Conservation (phyloP, 768 basidiomycete genomes). For the Mycena belliarum region DNA sequence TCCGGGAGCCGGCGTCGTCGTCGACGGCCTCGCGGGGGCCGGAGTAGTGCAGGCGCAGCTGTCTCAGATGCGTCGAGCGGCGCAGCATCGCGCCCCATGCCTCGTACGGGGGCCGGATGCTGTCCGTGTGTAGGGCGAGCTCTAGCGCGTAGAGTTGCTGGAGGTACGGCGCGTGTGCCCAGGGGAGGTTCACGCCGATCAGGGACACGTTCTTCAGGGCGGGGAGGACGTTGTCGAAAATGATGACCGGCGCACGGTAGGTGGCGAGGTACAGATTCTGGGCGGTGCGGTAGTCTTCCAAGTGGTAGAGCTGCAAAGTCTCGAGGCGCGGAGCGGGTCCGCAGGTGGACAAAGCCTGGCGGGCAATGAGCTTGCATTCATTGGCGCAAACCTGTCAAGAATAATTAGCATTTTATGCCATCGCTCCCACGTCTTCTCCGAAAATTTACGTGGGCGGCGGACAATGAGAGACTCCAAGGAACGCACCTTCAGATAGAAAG, state of each 20-base stretch:
- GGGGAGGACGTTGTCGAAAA: constrained; percentile 56
- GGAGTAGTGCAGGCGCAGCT: constrained; percentile 57
- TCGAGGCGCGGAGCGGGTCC: constrained; percentile 56
- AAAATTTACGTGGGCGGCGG: no score
- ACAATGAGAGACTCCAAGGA: neutral
- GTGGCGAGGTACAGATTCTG: constrained; percentile 57
- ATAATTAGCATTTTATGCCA: neutral
- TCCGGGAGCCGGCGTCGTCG: constrained; percentile 28
- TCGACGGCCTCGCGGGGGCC: constrained; percentile 42
- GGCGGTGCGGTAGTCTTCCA: constrained; percentile 54
- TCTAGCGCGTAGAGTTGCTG: constrained; percentile 51
- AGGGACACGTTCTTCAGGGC: constrained; percentile 55
- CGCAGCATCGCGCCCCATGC: constrained; percentile 57
- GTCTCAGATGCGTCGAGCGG: constrained; percentile 46
- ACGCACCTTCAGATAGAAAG: constrained; percentile 52
- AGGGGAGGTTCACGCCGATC: constrained; percentile 67
- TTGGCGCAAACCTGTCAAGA: constrained; percentile 49
- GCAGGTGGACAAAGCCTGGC: constrained; percentile 48
- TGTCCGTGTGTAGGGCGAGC: constrained; percentile 60
- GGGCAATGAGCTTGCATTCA: constrained; percentile 54
- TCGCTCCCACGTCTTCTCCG: neutral
- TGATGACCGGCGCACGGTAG: constrained; percentile 56
- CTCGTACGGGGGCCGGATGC: constrained; percentile 54
- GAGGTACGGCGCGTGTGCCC: constrained; percentile 53
- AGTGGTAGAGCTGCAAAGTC: constrained; percentile 65